A percentile compares a stretch with the other conserved stretches of the same genome.
Conservation (phyloP, 805 yeast genomes). For the Wickerhamomyces xylosicus region DNA sequence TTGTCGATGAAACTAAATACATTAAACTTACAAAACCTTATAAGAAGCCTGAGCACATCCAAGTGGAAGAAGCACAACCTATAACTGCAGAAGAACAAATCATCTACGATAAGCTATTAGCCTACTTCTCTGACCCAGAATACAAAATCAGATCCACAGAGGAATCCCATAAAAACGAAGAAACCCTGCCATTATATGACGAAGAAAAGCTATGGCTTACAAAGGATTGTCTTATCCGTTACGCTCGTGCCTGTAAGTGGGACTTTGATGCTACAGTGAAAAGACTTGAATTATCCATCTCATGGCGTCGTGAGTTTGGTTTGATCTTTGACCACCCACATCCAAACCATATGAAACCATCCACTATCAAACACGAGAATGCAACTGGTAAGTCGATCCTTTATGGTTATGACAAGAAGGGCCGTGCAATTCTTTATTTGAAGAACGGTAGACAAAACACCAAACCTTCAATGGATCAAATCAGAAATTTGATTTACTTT, state of each 20-base stretch:
- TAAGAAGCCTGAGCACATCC: not conserved
- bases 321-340: conserved; percentile 29
- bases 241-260: conserved; percentile 94
- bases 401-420: conserved; percentile 71
- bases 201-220: conserved; percentile 87
- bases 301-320: conserved; percentile 92
- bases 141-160: conserved; percentile 23
- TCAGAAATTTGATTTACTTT: conserved; percentile 85
- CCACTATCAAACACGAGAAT: conserved; percentile 54
- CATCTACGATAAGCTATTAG: conserved; percentile 42
- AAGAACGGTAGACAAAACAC: conserved; percentile 95
- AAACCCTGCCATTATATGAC: conserved; percentile 31
- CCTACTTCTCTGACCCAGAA: conserved; percentile 46
- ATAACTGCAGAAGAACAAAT: conserved; percentile 9
- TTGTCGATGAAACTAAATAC: conserved; percentile 4
- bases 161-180: conserved; percentile 4
- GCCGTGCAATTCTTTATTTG: conserved; percentile 84
- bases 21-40: not conserved
- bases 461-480: conserved; percentile 76
- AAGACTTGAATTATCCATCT: conserved; percentile 64
- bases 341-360: conserved; percentile 41
- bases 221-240: conserved; percentile 79
- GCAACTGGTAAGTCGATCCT: conserved; percentile 87
- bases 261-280: conserved; percentile 55
- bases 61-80: not conserved